Base-by-base conservation (phyloP, 768 basidiomycete genomes). In the Chalciporus piperatus region DNA sequence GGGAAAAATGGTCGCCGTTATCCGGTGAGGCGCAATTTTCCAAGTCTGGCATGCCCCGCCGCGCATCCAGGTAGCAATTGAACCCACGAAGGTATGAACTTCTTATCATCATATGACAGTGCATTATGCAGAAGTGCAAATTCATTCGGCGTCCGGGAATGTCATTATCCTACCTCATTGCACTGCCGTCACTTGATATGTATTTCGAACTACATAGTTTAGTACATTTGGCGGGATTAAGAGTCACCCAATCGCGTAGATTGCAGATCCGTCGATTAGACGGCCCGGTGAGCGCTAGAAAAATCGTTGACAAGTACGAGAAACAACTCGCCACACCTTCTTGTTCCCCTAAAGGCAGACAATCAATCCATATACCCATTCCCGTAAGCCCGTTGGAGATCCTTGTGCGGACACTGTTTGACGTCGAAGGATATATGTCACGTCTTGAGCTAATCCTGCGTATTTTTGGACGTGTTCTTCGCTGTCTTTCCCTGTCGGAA, bases 11-110 rank as follows among this genome's bases (percentile, higher is more conserved):
- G 44, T 55, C 57, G 43, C 65, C 65, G 60, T 51, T 41, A 57
- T 32, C 64, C 65, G 64, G 65, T 54, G 41, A 25, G 51, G 54
- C 48, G 50, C 52, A 17, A 17, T 11, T 40, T 61, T 52, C 64
- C 62, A 43, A 52, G 27, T 56, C 44, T 32, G 63, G 61, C 53
- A 58, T 43, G 22, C 52, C 47, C 48, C 50, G 59, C 30, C 9
- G 30, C 30, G 7, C 50, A 54, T 33, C 45, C 22, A 45, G n/a
- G n/a, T n/a, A n/a, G n/a, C n/a, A n/a, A n/a, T n/a, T 44, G 35
- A 40, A 54, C 44, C 49, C 55, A 66, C 63, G 52, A 50, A 60
- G 52, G 41, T 45, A 42, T 27, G 11, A 47, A 9, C 43, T 50
- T 59, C 53, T 52, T 51, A 50, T 56, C 42, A 55, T 47, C 47